Conservation (phyloP, 768 basidiomycete species). For the Lyophyllum decastes region DNA sequence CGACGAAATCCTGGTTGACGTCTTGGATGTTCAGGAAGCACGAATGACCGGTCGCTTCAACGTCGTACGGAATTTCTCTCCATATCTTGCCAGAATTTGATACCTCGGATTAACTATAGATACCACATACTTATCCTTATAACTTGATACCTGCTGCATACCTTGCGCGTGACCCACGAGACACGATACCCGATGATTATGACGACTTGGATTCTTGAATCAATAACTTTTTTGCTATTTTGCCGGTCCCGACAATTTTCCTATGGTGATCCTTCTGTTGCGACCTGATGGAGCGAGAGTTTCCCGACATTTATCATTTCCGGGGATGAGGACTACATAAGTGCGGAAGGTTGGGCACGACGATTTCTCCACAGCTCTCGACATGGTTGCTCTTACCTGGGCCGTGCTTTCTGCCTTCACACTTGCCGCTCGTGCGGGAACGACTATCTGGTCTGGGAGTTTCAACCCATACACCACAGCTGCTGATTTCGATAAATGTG, state of each 20-base stretch:
- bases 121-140: conserved; percentile 21
- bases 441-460: conserved; percentile 54
- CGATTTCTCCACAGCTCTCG: not conserved
- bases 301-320: conserved; percentile 31
- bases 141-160: conserved; percentile 21
- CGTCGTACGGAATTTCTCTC: conserved; percentile 26
- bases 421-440: conserved; percentile 44
- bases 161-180: conserved; percentile 24
- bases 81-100: conserved; percentile 30
- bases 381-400: conserved; percentile 31
- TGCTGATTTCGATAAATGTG: conserved; percentile 56
- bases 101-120: conserved; percentile 41
- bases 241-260: conserved; percentile 39
- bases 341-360: not conserved
- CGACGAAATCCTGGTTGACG: conserved; percentile 59
- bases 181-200: conserved; percentile 18
- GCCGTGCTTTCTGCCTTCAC: conserved; percentile 34
- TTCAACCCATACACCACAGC: conserved; percentile 49
- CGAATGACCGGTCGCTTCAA: conserved; percentile 22
- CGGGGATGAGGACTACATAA: conserved; percentile 14
- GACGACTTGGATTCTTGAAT: conserved; percentile 6
- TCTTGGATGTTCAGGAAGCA: conserved; percentile 64
- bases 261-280: conserved; percentile 23
- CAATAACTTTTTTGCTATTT: conserved; percentile 20
- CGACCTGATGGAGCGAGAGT: conserved; percentile 26